phyloP scores from a whole-genome alignment of 805 yeast genomes.

The Komagataella phaffii region DNA sequence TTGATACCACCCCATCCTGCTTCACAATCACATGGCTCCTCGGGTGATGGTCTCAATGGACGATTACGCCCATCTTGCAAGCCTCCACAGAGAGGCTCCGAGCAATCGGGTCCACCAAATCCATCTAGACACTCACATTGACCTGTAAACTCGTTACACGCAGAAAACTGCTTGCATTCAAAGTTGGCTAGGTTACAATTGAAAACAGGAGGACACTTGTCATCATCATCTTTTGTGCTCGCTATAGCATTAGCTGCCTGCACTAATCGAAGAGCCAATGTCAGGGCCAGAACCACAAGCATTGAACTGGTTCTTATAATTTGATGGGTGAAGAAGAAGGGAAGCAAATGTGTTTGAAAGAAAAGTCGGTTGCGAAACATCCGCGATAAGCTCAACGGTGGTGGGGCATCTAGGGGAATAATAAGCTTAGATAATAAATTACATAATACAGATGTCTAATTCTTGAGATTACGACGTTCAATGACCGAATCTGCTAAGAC shows the following conservation, averaged over 20 bases:
- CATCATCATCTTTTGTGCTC: slow-evolving; percentile 14
- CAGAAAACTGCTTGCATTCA: slow-evolving; percentile 79
- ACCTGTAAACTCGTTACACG: slow-evolving; percentile 82
- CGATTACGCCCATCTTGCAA: slow-evolving; percentile 25
- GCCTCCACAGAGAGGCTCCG: slow-evolving; percentile 82
- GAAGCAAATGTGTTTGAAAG: background rate
- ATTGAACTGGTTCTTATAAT: background rate
- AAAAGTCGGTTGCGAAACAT: slow-evolving; percentile 2
- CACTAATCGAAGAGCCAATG: background rate
- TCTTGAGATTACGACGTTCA: slow-evolving; percentile 45
- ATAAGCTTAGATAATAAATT: background rate
- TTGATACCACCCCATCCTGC: slow-evolving; percentile 92
- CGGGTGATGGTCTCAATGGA: slow-evolving; percentile 37
- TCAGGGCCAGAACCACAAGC: background rate
- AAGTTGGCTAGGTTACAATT: slow-evolving; percentile 89
- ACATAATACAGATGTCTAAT: background rate
- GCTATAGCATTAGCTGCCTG: background rate
- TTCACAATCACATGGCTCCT: slow-evolving; percentile 54
- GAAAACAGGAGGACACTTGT: slow-evolving; percentile 80
- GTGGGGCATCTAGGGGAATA: background rate
- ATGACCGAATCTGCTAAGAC: slow-evolving; percentile 75
- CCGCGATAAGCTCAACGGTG: background rate
- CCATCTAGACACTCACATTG: slow-evolving; percentile 88
- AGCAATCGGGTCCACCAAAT: slow-evolving; percentile 88
- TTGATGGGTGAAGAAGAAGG: background rate